Percentiles rank a stretch among this genome's conserved stretches.
Conservation (phyloP, 441 rosid species). For the Brassica balearica region DNA sequence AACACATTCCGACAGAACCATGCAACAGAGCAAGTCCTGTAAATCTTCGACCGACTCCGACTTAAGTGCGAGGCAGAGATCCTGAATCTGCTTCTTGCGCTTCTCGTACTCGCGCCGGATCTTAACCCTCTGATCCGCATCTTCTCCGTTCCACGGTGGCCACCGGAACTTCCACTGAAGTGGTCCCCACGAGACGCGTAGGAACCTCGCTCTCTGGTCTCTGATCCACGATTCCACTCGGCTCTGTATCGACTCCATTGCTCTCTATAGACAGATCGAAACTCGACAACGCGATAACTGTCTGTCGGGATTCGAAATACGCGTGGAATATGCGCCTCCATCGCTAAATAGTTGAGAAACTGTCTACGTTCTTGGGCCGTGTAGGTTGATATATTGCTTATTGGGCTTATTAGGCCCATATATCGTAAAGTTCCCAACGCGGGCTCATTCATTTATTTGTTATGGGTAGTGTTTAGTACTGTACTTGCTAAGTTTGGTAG, state of each 20-base stretch:
- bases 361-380: constrained; percentile 1
- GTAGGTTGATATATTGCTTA: neutral
- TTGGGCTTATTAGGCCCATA: constrained; percentile 30
- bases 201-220: constrained; percentile 78
- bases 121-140: constrained; percentile 62
- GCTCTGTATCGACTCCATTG: constrained; percentile 79
- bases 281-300: constrained; percentile 10
- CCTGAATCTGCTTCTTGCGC: constrained; percentile 72
- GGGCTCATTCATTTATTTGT: neutral
- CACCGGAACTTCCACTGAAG: constrained; percentile 79
- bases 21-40: constrained; percentile 94
- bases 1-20: constrained; percentile 96
- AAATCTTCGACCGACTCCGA: constrained; percentile 86
- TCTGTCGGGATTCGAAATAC: constrained; percentile 5
- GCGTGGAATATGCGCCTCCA: constrained; percentile 7
- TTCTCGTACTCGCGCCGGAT: constrained; percentile 81
- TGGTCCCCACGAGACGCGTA: constrained; percentile 81
- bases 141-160: constrained; percentile 74
- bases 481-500: neutral
- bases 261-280: neutral
- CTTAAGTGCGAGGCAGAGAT: constrained; percentile 77
- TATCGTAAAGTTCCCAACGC: neutral
- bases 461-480: too few species aligned
- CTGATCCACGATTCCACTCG: constrained; percentile 91
- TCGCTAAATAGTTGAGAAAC: neutral